These are phyloP conservation scores for Botrytis byssoidea DNA, from an alignment of 2,329 filamentous ascomycete genomes.

Conservation along the genomic window DNA sequence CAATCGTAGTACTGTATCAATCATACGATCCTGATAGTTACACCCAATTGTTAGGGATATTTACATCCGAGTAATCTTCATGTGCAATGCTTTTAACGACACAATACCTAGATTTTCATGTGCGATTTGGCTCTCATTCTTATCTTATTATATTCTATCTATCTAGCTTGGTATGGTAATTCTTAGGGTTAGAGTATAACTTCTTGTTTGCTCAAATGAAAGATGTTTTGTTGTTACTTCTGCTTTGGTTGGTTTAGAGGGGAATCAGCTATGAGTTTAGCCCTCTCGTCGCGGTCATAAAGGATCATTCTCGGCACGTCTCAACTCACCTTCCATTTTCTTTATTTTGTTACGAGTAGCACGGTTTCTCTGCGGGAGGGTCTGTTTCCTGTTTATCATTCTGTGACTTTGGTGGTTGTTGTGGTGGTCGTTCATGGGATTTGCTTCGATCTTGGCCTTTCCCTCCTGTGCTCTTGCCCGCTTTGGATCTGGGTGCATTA, in stretches of 20 bases:
- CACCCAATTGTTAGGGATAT: not conserved
- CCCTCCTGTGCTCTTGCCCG: no score
- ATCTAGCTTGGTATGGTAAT: not conserved
- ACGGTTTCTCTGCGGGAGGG: no score
- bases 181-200: fast-evolving
- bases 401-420: no score
- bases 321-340: no score
- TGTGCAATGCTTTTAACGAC: not conserved
- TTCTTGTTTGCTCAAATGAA: not conserved
- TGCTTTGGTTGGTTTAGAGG: not conserved
- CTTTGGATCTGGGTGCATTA: not conserved
- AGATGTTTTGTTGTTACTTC: not conserved
- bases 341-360: no score
- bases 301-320: no score
- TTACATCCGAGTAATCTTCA: not conserved
- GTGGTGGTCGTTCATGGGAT: not conserved
- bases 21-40: not conserved
- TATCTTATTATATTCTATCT: not conserved
- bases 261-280: not conserved
- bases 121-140: not conserved
- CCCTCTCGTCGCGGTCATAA: not conserved
- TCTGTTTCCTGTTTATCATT: no score
- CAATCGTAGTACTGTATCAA: not conserved
- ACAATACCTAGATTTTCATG: not conserved
- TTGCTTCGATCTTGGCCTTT: no score